Conservation (phyloP, 352 stramenopile species). For the Phytophthora tubulina region DNA sequence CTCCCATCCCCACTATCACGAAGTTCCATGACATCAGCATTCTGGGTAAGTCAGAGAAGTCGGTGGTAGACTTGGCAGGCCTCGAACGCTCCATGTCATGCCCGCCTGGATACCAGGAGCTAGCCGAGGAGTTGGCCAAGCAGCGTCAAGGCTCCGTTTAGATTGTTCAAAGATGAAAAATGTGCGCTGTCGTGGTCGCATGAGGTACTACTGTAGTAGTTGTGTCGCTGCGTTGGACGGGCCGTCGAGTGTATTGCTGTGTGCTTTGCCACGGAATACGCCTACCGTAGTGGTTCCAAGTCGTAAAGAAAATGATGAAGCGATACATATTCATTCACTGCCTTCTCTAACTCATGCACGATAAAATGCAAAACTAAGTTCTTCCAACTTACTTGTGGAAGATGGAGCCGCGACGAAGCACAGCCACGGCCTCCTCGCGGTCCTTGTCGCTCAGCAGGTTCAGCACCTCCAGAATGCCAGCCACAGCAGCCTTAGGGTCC, state of each 20-base stretch:
- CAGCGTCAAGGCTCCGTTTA: conserved; percentile 41
- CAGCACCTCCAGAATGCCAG: conserved; percentile 86
- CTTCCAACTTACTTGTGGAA: conserved; percentile 74
- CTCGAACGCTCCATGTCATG: conserved; percentile 84
- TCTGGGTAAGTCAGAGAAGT: conserved; percentile 78
- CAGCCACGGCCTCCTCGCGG: conserved; percentile 82
- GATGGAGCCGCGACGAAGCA: conserved; percentile 86
- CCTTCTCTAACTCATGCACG: conserved; percentile 43
- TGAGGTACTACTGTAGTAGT: too few relatives aligned
- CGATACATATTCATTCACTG: conserved; percentile 42
- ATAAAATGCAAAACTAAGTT: conserved; percentile 31
- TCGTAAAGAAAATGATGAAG: conserved; percentile 25
- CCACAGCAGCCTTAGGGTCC: conserved; percentile 87
- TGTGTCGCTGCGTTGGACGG: too few relatives aligned
- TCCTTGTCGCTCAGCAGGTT: conserved; percentile 87
- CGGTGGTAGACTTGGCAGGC: conserved; percentile 66
- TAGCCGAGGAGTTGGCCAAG: conserved; percentile 48
- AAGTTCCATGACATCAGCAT: conserved; percentile 86
- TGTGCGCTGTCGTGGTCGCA: neutral
- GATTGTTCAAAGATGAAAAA: conserved; percentile 10
- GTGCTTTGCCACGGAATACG: too few relatives aligned
- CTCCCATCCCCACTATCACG: conserved; percentile 70
- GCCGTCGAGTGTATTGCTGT: too few relatives aligned
- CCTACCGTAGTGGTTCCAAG: too few relatives aligned
- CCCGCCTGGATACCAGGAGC: conserved; percentile 73